phyloP scores from a whole-genome alignment of 257 asterid genomes.

The Dorcoceras hygrometricum region DNA sequence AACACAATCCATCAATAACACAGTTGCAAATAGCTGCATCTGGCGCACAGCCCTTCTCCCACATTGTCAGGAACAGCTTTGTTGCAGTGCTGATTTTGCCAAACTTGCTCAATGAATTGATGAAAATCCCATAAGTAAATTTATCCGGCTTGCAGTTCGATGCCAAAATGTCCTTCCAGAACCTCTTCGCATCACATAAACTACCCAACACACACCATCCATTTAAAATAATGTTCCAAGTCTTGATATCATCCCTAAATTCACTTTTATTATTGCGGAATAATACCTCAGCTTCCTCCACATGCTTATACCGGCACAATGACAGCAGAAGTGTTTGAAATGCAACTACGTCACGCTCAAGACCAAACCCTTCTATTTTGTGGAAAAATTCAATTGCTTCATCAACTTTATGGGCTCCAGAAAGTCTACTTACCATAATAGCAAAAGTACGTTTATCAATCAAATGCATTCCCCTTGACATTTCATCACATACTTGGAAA shows the following conservation, averaged over 20 bases:
- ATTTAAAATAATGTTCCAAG: constrained; percentile 69
- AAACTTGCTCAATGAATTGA: constrained; percentile 55
- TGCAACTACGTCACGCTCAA: constrained; percentile 48
- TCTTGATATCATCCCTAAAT: constrained; percentile 52
- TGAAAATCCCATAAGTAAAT: constrained; percentile 61
- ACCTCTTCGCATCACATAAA: constrained; percentile 71
- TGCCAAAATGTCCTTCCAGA: constrained; percentile 62
- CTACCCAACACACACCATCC: constrained; percentile 80
- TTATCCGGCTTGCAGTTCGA: constrained; percentile 57
- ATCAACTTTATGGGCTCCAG: constrained; percentile 65
- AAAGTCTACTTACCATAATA: constrained; percentile 46
- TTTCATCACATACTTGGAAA: constrained; percentile 70
- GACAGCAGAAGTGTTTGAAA: constrained; percentile 71
- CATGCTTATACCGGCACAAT: constrained; percentile 74
- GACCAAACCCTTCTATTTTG: constrained; percentile 45
- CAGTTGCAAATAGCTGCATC: constrained; percentile 71
- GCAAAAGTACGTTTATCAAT: constrained; percentile 48
- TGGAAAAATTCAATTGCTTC: constrained; percentile 57
- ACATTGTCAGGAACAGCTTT: constrained; percentile 63
- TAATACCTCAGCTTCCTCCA: constrained; percentile 65
- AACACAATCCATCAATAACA: constrained; percentile 74
- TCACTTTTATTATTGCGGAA: constrained; percentile 44
- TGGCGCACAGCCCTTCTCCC: constrained; percentile 58
- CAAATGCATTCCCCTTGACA: constrained; percentile 37
- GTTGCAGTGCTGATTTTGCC: constrained; percentile 59